Percentiles rank a stretch among this genome's conserved stretches.
Conservation (phyloP, 371 early-diverging fungal species). For the Mortierella sp. region DNA sequence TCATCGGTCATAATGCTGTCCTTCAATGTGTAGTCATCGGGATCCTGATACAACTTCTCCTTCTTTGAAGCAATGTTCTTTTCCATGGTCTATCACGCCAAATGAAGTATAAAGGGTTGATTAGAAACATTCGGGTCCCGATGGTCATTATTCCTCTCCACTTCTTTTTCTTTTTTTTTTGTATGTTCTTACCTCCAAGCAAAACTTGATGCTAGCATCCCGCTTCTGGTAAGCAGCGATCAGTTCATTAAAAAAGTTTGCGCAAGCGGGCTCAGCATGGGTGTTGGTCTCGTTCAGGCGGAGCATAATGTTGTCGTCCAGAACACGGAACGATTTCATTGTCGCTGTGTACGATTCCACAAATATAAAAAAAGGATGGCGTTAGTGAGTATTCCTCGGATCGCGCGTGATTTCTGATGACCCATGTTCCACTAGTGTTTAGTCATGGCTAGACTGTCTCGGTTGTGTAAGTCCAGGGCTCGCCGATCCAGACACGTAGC, state of each 20-base stretch:
- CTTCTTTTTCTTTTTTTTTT: background rate
- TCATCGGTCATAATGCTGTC: conserved; percentile 71
- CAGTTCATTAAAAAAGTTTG: conserved; percentile 75
- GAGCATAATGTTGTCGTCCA: conserved; percentile 87
- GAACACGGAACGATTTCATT: conserved; percentile 79
- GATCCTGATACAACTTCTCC: conserved; percentile 70
- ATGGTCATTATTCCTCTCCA: no score
- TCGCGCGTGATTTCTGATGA: no score
- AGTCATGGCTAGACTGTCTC: background rate
- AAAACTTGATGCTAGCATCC: conserved; percentile 77
- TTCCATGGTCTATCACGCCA: conserved; percentile 66
- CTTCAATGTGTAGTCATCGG: conserved; percentile 71
- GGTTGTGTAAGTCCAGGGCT: background rate
- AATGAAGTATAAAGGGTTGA: background rate
- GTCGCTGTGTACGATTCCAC: conserved; percentile 56
- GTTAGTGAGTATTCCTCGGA: no score
- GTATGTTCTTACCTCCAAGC: conserved; percentile 66
- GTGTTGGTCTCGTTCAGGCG: conserved; percentile 82
- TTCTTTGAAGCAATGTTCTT: conserved; percentile 68
- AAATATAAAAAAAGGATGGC: background rate
- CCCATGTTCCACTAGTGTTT: no score
- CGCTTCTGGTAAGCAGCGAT: conserved; percentile 76
- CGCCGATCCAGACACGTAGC: background rate
- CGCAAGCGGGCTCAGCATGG: conserved; percentile 73
- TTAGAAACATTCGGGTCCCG: background rate